These are phyloP conservation scores for Amauroascus verrucosus DNA, from an alignment of 2,329 filamentous ascomycete species.

Conservation along the genomic window DNA sequence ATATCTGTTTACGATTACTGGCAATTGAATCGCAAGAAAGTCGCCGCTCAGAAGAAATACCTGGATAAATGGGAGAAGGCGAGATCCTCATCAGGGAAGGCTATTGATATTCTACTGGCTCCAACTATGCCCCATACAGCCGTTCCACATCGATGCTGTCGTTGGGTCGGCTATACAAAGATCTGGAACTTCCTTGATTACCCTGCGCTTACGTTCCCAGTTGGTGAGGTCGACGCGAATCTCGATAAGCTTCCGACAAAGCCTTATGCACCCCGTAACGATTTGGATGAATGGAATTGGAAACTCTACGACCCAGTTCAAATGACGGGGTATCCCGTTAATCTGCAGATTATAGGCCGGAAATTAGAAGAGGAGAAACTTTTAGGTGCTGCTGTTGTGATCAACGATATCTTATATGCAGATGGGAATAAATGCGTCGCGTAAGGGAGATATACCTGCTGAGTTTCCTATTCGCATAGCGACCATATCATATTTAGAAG, in stretches of 20 bases:
- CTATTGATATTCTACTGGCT: conserved; percentile 47
- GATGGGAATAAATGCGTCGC: neutral
- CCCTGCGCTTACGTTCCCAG: conserved; percentile 47
- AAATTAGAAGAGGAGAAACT: conserved; percentile 48
- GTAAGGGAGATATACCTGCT: too few relatives aligned
- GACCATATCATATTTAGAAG: too few relatives aligned
- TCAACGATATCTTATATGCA: conserved; percentile 23
- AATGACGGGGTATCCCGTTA: conserved; percentile 41
- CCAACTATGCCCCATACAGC: conserved; percentile 53
- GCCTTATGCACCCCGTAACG: conserved; percentile 40
- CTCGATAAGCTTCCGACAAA: conserved; percentile 30
- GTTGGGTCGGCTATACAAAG: conserved; percentile 50
- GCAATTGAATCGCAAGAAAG: conserved; percentile 54
- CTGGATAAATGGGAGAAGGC: conserved; percentile 49
- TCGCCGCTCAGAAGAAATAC: conserved; percentile 45
- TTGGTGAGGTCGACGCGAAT: conserved; percentile 38
- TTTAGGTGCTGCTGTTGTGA: conserved; percentile 35
- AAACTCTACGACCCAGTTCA: conserved; percentile 36
- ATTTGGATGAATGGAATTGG: conserved; percentile 45
- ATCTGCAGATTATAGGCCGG: conserved; percentile 44
- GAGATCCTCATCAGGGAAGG: conserved; percentile 37
- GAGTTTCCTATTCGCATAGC: neutral
- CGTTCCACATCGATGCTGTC: conserved; percentile 35
- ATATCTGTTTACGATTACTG: conserved; percentile 57
- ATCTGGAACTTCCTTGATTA: conserved; percentile 56